Evolutionary conservation across 768 basidiomycete genomes (phyloP).

Genomic region (Panaeolus cyanescens): DNA sequence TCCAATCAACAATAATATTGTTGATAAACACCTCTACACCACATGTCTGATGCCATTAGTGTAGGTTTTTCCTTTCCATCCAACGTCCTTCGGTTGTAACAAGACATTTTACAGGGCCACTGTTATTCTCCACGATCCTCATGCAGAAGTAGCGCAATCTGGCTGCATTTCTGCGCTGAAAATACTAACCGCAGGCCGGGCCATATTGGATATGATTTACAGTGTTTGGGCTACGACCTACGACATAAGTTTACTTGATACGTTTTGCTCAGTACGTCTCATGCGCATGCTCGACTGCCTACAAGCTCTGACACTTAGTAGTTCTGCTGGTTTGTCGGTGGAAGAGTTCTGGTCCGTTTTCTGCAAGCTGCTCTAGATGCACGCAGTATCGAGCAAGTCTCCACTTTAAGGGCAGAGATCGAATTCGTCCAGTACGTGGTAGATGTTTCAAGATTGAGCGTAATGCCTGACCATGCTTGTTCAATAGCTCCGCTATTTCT

Average conservation of each 20-base stretch:
- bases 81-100: background rate
- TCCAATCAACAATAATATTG: conserved; percentile 54
- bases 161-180: conserved; percentile 72
- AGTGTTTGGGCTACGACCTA: conserved; percentile 69
- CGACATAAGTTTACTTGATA: conserved; percentile 68
- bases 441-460: background rate
- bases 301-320: conserved; percentile 26
- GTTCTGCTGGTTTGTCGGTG: conserved; percentile 73
- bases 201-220: conserved; percentile 68
- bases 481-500: conserved; percentile 51
- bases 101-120: conserved; percentile 46
- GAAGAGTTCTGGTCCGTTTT: conserved; percentile 67
- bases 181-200: conserved; percentile 66
- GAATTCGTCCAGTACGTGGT: conserved; percentile 64
- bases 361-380: conserved; percentile 63
- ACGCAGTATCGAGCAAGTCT: conserved; percentile 56
- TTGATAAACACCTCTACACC: conserved; percentile 62
- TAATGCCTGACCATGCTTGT: background rate
- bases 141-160: conserved; percentile 57
- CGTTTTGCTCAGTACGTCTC: conserved; percentile 63
- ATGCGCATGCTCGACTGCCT: too few species aligned
- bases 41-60: conserved; percentile 45
- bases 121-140: conserved; percentile 77
- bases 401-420: conserved; percentile 61
- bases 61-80: conserved; percentile 24